These are phyloP conservation scores for Penicillium chermesinum DNA, from an alignment of 495 filamentous ascomycete genomes.

Conservation along the genomic window DNA sequence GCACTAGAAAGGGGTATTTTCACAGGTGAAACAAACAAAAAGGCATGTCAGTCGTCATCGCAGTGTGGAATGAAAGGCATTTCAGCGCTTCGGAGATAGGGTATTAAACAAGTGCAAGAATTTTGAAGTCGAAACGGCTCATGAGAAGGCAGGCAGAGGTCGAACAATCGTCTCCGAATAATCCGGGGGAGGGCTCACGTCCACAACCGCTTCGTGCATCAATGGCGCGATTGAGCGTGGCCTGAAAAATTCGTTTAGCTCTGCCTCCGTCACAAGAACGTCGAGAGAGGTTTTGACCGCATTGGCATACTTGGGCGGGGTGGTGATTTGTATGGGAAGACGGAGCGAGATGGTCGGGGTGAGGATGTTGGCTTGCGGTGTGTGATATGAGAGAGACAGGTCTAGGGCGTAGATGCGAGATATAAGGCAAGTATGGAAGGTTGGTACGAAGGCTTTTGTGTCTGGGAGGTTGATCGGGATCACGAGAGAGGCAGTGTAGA, in stretches of 20 bases:
- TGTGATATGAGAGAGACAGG: slow-evolving; percentile 58
- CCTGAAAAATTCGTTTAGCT: slow-evolving; percentile 37
- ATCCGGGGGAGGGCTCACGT: slow-evolving; percentile 15
- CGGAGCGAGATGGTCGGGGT: slow-evolving; percentile 57
- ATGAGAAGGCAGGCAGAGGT: background rate
- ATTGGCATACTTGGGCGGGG: slow-evolving; percentile 12
- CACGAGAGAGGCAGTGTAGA: slow-evolving; percentile 63
- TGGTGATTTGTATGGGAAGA: slow-evolving; percentile 72
- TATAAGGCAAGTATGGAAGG: slow-evolving; percentile 82
- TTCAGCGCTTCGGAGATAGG: background rate
- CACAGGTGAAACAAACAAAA: slow-evolving; percentile 1
- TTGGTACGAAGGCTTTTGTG: slow-evolving; percentile 71
- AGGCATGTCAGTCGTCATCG: background rate
- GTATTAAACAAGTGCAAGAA: background rate
- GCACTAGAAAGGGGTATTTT: slow-evolving; percentile 10
- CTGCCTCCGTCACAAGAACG: slow-evolving; percentile 29
- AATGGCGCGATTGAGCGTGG: slow-evolving; percentile 30
- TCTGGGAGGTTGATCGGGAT: slow-evolving; percentile 71
- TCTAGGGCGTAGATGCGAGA: slow-evolving; percentile 75
- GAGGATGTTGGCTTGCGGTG: slow-evolving; percentile 48
- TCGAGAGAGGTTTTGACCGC: slow-evolving; percentile 16
- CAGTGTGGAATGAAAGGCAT: background rate
- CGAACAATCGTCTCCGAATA: slow-evolving; percentile 14
- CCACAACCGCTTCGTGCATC: slow-evolving; percentile 7
- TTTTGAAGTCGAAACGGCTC: background rate